Base-by-base conservation (phyloP, 2,329 filamentous ascomycete species). In the Trichoderma endophyticum region DNA sequence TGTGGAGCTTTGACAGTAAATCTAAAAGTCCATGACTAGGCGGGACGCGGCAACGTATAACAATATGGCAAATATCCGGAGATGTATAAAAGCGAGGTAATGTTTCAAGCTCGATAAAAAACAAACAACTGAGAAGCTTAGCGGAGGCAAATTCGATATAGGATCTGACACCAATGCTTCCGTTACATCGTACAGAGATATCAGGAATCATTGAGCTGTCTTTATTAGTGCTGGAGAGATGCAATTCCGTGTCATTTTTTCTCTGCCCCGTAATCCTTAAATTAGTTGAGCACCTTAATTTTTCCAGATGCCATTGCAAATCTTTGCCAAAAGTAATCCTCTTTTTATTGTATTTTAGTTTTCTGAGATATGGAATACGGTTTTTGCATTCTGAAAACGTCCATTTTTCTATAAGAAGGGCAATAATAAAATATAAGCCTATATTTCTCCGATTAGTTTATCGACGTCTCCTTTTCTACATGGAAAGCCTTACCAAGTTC, bases 71-170 rank as follows among this genome's bases (percentile, higher is more conserved):
- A 14, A 62, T 32, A 14, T 62, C 30, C 15, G n/a, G 62, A 4
- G 30, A 70, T 15, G 26, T 57, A 28, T 73, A 73, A 39, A 73
- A 73, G 1, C 39, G 11, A n/a, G 61, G 66, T 18, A 57, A 6
- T 30, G 24, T 32, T 12, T 34, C 34, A 18, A 73, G 66, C 54
- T 73, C 36, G 15, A 73, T 67, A 39, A 66, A 73, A 30, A 73
- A 73, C 9, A 73, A 30, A 21, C n/a, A 61, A 9, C 57, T 61
- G 6, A 61, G 57, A 36, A 61, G 57, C n/a, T 61, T 61, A 36
- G 7, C n/a, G n/a, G 4, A 24, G n/a, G n/a, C 11, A 36, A 61
- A 61, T 61, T 61, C 11, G 11, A 36, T 36, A 11, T 36, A 61
- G 15, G n/a, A 36, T 61, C 30, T 61, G 11, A 34, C 11, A 12